Evolutionary conservation across 345 rosid species (phyloP).

Genomic region (Camelina hispida): DNA sequence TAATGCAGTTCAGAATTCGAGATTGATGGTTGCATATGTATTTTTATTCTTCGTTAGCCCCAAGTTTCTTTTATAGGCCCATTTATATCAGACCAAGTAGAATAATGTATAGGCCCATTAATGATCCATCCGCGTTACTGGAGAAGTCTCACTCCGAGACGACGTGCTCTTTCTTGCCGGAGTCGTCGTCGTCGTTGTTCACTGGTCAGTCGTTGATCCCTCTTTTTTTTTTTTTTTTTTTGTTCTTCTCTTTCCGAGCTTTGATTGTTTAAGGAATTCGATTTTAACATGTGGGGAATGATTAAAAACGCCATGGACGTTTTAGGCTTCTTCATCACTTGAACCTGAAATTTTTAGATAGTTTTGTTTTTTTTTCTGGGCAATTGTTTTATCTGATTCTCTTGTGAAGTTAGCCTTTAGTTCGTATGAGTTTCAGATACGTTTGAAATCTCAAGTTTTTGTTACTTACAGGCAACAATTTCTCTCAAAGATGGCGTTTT

Average conservation of each 20-base stretch:
- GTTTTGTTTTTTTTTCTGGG: neutral
- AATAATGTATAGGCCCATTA: neutral
- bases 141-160: neutral
- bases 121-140: neutral
- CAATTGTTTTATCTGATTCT: neutral
- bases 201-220: neutral
- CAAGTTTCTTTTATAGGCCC: neutral
- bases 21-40: too few species aligned
- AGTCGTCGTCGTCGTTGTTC: neutral
- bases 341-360: neutral
- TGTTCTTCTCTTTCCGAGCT: neutral
- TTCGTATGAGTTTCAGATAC: neutral
- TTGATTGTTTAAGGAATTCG: neutral
- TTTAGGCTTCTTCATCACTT: too few species aligned
- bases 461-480: slow-evolving; percentile 3
- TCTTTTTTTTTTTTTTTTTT: neutral
- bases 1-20: too few species aligned
- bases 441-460: slow-evolving; percentile 13
- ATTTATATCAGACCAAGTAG: neutral
- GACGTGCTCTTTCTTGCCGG: neutral
- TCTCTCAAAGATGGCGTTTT: slow-evolving; percentile 45
- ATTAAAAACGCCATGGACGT: neutral
- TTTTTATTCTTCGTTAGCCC: neutral
- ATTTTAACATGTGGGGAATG: neutral
- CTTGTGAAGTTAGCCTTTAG: neutral